Percentiles rank a stretch among this genome's conserved stretches.
These are phyloP conservation scores for Lepidopterella palustris DNA, from an alignment of 495 filamentous ascomycete genomes.

Conservation along the genomic window DNA sequence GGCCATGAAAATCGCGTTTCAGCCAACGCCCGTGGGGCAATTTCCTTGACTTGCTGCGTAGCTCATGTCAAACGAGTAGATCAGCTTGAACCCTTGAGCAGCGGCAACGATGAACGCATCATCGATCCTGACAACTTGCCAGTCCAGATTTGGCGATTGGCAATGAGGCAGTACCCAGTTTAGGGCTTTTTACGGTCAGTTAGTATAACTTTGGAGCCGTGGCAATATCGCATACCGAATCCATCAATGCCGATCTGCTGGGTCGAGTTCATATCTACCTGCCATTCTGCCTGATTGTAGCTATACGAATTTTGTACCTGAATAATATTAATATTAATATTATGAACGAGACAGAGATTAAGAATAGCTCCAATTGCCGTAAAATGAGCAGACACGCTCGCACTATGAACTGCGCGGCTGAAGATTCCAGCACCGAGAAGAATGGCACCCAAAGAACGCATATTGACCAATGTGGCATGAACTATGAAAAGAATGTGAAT, in stretches of 20 bases:
- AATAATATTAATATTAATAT: background rate
- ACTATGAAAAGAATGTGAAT: too few relatives aligned
- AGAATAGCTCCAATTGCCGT: background rate
- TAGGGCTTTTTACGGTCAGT: background rate
- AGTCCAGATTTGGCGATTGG: background rate
- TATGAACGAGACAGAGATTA: background rate
- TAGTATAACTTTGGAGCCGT: too few relatives aligned
- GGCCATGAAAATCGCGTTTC: slow-evolving; percentile 27
- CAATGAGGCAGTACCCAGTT: slow-evolving; percentile 8
- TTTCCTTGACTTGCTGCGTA: background rate
- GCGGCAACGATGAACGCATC: slow-evolving; percentile 10
- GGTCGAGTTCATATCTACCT: background rate
- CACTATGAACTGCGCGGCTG: background rate
- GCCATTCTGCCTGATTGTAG: background rate
- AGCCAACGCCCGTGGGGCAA: slow-evolving; percentile 10
- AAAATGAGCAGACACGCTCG: background rate
- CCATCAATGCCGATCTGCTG: background rate
- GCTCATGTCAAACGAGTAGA: slow-evolving; percentile 9
- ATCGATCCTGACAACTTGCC: slow-evolving; percentile 4
- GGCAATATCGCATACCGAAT: background rate
- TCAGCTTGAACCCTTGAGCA: slow-evolving; percentile 10
- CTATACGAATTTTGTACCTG: background rate
- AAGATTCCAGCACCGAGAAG: background rate
- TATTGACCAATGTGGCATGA: too few relatives aligned
- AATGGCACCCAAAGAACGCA: background rate